Base-by-base conservation (phyloP, 2,329 filamentous ascomycete species). In the Verticillium nonalfalfae region DNA sequence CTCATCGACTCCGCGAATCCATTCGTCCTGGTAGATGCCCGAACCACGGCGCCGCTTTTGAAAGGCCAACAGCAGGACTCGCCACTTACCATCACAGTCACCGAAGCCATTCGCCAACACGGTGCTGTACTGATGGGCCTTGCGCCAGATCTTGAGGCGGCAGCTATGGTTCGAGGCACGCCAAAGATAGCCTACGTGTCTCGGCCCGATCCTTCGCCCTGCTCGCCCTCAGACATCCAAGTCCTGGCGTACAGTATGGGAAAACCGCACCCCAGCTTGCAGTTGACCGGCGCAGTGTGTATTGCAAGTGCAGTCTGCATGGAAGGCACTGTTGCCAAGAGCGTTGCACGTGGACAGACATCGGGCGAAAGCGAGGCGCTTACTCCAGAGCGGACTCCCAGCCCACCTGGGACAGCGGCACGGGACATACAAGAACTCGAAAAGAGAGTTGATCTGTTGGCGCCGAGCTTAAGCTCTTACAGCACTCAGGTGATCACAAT, bases 71-170 rank as follows among this genome's bases (percentile, higher is more conserved):
- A 50, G 11, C 40, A n/a, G 11, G 40, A 50, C 40, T 60, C 67
- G 78, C 13, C 68, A 74, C 7, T 66, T 64, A 2, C 72, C 10
- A 59, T 69, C 0, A 65, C 64, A 1, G 55, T 72, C 0, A 74
- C 86, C 18, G 77, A 88, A 65, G 70, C 72, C 0, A 84, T 89
- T 56, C 77, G 86, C 2, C 75, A 73, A 38, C 74, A 77, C 60
- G 86, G 79, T 0, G 82, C 84, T 0, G 79, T 83, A 0, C 75
- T 74, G 9, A 89, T 88, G 84, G 84, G 85, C 0, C 74, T 89
- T 4, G 79, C 74, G 0, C 18, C 75, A 1, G 67, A 70, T 4
- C 71, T 76, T 0, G 72, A 75, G 13, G 73, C 74, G 1, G 73
- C 74, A 0, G 66, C 66, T 2, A 59, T 63, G 2, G 66, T 68